Conservation (phyloP, 2,329 filamentous ascomycete species). For the Malbranchea cinnamomea region DNA sequence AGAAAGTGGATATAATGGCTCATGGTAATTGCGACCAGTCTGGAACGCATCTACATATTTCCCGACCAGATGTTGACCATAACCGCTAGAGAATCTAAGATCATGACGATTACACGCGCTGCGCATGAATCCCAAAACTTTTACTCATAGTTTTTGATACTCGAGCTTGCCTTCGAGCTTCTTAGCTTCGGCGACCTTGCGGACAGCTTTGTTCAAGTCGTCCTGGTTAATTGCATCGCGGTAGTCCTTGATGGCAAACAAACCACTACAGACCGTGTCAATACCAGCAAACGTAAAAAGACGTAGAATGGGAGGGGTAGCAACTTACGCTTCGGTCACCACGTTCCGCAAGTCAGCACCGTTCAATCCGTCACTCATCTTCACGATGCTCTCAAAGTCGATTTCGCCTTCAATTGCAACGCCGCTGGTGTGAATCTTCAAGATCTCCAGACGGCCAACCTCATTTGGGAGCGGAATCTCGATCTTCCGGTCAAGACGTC, state of each 20-base stretch:
- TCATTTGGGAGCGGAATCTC: conserved; percentile 96
- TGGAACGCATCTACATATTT: too few relatives aligned
- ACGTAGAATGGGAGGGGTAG: not conserved
- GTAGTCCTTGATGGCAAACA: conserved; percentile 98
- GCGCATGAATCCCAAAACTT: not conserved
- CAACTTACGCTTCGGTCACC: conserved; percentile 86
- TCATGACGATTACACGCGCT: conserved; percentile 1
- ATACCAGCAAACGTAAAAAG: conserved; percentile 9
- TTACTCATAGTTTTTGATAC: conserved; percentile 94
- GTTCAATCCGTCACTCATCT: conserved; percentile 98
- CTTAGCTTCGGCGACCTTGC: conserved; percentile 94
- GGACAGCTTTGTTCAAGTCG: conserved; percentile 97
- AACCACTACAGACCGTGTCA: conserved; percentile 43
- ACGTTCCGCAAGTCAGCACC: conserved; percentile 95
- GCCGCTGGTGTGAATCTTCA: conserved; percentile 87
- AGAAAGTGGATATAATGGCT: too few relatives aligned
- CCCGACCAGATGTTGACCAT: conserved; percentile 1
- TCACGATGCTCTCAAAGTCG: conserved; percentile 97
- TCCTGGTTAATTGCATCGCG: conserved; percentile 93
- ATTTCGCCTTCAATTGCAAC: conserved; percentile 88
- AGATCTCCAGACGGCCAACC: conserved; percentile 85
- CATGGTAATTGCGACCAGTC: too few relatives aligned
- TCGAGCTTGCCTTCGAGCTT: conserved; percentile 97
- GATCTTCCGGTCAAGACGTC: conserved; percentile 90
- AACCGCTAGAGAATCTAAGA: not conserved